Conservation (phyloP, 2,329 filamentous ascomycete species). For the Camillea tinctor region DNA sequence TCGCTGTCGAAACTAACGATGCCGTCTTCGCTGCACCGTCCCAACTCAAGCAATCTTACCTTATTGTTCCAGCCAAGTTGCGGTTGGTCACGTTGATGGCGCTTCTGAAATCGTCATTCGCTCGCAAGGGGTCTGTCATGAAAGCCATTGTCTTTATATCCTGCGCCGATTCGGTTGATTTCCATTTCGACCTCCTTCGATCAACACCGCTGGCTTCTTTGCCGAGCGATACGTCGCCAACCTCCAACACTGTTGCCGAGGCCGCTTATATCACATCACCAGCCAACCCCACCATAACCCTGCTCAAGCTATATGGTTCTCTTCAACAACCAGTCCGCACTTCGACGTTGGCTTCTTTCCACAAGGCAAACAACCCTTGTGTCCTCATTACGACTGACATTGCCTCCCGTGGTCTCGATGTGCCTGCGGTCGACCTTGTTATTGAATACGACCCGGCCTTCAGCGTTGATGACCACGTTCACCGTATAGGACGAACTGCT, state of each 20-base stretch:
- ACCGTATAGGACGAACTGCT: slow-evolving; percentile 91
- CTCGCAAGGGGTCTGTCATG: slow-evolving; percentile 86
- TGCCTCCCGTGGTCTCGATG: slow-evolving; percentile 89
- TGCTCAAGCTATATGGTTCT: slow-evolving; percentile 90
- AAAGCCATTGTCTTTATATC: slow-evolving; percentile 97
- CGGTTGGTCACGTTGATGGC: slow-evolving; percentile 85
- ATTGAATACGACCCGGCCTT: slow-evolving; percentile 97
- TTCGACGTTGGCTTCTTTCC: slow-evolving; percentile 78
- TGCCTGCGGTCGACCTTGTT: slow-evolving; percentile 91
- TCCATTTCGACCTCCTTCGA: slow-evolving; percentile 84
- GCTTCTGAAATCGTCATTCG: slow-evolving; percentile 82
- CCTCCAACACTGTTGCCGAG: slow-evolving; percentile 62
- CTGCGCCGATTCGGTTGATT: slow-evolving; percentile 95
- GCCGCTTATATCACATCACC: slow-evolving; percentile 72
- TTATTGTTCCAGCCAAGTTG: slow-evolving; percentile 84
- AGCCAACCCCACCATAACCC: slow-evolving; percentile 68
- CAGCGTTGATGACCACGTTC: slow-evolving; percentile 87
- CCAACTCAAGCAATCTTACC: slow-evolving; percentile 90
- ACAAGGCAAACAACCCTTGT: slow-evolving; percentile 68
- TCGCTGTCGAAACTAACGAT: slow-evolving; percentile 47
- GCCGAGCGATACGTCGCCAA: slow-evolving; percentile 32
- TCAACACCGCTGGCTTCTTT: slow-evolving; percentile 27
- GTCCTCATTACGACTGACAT: slow-evolving; percentile 94
- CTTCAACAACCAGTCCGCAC: slow-evolving; percentile 85
- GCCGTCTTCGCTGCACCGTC: slow-evolving; percentile 76